Base-by-base conservation (phyloP, 192 early-diverging fungal species). In the Lunasporangiospora selenospora region DNA sequence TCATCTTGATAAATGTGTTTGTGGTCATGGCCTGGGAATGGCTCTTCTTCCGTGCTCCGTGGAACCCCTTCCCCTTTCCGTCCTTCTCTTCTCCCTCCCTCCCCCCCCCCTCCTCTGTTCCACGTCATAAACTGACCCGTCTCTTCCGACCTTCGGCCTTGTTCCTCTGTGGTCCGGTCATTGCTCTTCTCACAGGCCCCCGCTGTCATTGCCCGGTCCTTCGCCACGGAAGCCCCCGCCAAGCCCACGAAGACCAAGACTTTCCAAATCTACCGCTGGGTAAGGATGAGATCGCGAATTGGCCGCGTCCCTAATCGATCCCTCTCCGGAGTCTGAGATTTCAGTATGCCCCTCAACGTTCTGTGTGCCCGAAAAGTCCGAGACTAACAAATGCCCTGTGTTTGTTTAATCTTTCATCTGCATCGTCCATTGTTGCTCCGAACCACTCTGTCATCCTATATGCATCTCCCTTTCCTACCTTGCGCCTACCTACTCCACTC, bases 201-300 rank as follows among this genome's bases (percentile, higher is more conserved):
- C 36, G 54, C 58, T 52, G 60, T 66, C 37, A 50, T 76, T 47
- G 76, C 67, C 18, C 82, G 80, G 36, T 65, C 79, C 38, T 75
- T 83, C 24, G 77, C 77, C 26, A 85, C 81, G 24, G 65, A 75
- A 41, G 76, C 78, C 24, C 67, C 76, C 37, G 48, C 49, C 40
- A 78, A 64, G 59, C 86, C 39, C 77, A 88, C 58, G 52, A 73
- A 73, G 47, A 62, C 83, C 65, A 98, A 97, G 89, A 87, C 91
- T 26, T 93, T 98, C 75, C 81, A 93, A 64, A 97, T 98, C 75
- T 98, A 98, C 82, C 89, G 97, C 52, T 98, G 97, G 93, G 95
- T 93, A 78, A 46, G 75, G 73, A 48, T 33, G n/a, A n/a, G n/a
- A n/a, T n/a, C n/a, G n/a, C n/a, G n/a, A n/a, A n/a, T n/a, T n/a